Conservation (phyloP, 2,329 filamentous ascomycete species). For the Fusarium sp. region DNA sequence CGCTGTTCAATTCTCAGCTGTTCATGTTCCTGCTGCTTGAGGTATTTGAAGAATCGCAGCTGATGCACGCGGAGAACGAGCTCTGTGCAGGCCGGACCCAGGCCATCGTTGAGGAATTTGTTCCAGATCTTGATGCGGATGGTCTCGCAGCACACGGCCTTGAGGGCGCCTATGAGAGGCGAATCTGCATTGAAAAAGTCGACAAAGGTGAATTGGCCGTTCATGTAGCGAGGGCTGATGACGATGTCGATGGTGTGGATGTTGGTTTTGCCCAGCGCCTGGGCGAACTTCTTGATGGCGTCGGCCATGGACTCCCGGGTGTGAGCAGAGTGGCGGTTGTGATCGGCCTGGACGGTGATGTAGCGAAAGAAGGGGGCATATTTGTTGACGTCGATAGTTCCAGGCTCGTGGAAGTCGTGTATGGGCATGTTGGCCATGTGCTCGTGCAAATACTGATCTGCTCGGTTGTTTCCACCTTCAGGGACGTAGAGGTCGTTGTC, state of each 20-base stretch:
- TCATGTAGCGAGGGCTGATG: conserved; percentile 47
- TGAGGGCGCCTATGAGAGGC: conserved; percentile 48
- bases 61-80: conserved; percentile 26
- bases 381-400: conserved; percentile 49
- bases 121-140: conserved; percentile 52
- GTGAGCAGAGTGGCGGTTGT: conserved; percentile 49
- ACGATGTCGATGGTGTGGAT: conserved; percentile 58
- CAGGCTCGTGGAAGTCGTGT: conserved; percentile 16
- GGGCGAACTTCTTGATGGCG: conserved; percentile 53
- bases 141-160: conserved; percentile 50
- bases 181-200: conserved; percentile 50
- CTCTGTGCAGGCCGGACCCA: background rate
- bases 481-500: conserved; percentile 32
- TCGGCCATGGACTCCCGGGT: conserved; percentile 49
- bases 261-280: conserved; percentile 29
- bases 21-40: conserved; percentile 2
- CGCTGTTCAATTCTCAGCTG: too few relatives aligned
- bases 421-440: conserved; percentile 8
- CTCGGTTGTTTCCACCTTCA: background rate
- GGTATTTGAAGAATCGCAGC: conserved; percentile 24
- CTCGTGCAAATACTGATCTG: conserved; percentile 10
- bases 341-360: conserved; percentile 57
- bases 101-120: conserved; percentile 27
- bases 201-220: conserved; percentile 49
- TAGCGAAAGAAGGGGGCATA: conserved; percentile 56